Conservation (phyloP, 2,329 filamentous ascomycete species). For the Alternaria sp. region DNA sequence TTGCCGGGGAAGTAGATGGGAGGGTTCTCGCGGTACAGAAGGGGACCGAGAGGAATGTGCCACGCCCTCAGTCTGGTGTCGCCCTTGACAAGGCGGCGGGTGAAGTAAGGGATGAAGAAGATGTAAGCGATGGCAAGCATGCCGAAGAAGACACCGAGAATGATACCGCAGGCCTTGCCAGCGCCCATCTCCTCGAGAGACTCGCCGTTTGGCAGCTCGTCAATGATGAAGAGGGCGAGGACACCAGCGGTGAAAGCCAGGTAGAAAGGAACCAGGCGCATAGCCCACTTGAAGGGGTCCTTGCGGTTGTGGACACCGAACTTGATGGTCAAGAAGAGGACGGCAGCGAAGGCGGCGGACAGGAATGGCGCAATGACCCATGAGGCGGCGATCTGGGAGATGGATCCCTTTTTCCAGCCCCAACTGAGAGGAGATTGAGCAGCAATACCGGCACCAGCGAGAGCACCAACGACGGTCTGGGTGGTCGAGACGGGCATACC, state of each 20-base stretch:
- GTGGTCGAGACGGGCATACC: conserved; percentile 68
- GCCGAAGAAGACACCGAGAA: conserved; percentile 36
- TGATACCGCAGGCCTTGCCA: conserved; percentile 36
- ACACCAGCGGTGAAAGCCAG: conserved; percentile 57
- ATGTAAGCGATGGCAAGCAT: conserved; percentile 29
- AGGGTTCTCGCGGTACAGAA: conserved; percentile 50
- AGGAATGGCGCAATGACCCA: conserved; percentile 59
- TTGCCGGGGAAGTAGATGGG: conserved; percentile 52
- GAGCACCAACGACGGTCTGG: conserved; percentile 65
- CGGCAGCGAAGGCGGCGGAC: conserved; percentile 56
- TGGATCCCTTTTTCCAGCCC: conserved; percentile 34
- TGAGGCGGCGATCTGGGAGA: conserved; percentile 50
- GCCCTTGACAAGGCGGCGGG: conserved; percentile 34
- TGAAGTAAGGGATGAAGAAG: conserved; percentile 39
- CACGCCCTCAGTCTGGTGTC: conserved; percentile 34
- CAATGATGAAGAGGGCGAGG: conserved; percentile 65
- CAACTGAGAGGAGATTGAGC: conserved; percentile 32
- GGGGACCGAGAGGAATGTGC: conserved; percentile 47
- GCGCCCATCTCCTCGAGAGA: conserved; percentile 39
- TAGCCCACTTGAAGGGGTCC: conserved; percentile 58
- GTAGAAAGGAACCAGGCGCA: conserved; percentile 58
- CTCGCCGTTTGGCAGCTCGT: conserved; percentile 50
- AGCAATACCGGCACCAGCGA: conserved; percentile 66
- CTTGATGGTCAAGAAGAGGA: conserved; percentile 59
- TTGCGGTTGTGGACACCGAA: conserved; percentile 57